Percentiles rank a stretch among this genome's conserved stretches.
These are phyloP conservation scores for California macrophylla DNA, from an alignment of 441 rosid species.

Conservation along the genomic window DNA sequence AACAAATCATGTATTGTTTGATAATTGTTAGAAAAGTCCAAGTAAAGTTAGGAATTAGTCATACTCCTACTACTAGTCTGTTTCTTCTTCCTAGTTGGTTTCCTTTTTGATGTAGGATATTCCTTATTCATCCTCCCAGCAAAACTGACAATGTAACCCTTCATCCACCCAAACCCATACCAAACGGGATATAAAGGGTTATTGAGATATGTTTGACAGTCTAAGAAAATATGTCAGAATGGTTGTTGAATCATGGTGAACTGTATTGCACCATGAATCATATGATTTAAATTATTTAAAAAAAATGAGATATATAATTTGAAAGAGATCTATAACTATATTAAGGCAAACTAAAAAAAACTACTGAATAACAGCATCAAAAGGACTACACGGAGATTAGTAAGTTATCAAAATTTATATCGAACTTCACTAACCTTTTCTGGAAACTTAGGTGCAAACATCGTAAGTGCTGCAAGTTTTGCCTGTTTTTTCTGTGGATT, in stretches of 20 bases:
- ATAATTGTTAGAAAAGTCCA: background rate
- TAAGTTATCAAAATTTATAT: background rate
- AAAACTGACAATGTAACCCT: background rate
- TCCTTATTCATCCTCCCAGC: background rate
- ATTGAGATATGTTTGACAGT: background rate
- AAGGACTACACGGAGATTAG: background rate
- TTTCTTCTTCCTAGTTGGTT: too few species aligned
- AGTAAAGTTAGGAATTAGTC: too few species aligned
- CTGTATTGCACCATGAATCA: background rate
- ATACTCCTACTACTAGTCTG: background rate
- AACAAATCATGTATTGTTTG: background rate
- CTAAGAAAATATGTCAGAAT: background rate
- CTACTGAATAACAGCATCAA: too few species aligned
- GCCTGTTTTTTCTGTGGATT: conserved; percentile 40
- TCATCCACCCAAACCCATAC: background rate
- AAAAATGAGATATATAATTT: background rate
- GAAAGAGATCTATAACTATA: background rate
- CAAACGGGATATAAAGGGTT: background rate
- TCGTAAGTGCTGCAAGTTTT: conserved; percentile 39
- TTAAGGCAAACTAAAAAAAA: too few species aligned
- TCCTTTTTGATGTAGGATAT: too few species aligned
- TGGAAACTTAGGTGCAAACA: conserved; percentile 59
- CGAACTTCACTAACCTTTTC: conserved; percentile 58
- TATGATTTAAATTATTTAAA: too few species aligned
- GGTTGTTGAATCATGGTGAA: background rate